Base-by-base conservation (phyloP, 331 rosid species). In the Malus hybrid region DNA sequence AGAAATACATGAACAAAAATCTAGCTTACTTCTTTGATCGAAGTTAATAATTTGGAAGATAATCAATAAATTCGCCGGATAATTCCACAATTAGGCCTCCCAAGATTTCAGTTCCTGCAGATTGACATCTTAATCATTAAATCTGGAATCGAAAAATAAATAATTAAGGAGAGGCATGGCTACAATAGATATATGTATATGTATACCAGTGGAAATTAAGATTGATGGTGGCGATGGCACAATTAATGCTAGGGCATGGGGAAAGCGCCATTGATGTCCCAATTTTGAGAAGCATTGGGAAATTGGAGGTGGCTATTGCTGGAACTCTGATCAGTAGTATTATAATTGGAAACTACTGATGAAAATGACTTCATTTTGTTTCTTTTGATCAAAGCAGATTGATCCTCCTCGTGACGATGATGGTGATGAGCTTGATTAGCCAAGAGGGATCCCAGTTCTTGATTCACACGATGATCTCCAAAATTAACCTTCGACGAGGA, bases 241-340 rank as follows among this genome's bases (percentile, higher is more conserved):
- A 84, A 74, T 64, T 32, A 18, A 87, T 78, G 75, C 71, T 84
- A 64, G 93, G 84, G 64, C 89, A 82, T 29, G 74, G 63, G 72
- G 71, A 70, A 42, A 83, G 56, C 53, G 57, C 42, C 57, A 55
- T 82, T 87, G 73, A 72, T 75, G 65, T 87, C 92, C 97, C 92
- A 92, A 86, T 87, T 86, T 34, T 86, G 87, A 64, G 88, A 70
- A n/a, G 79, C 77, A 86, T 84, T 89, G 15, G 90, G 70, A 78
- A 83, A 79, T 44, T 76, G 81, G 74, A 32, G 60, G 70, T 61
- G 64, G 28, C 72, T 70, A 61, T 60, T 55, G 12, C 63, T 20
- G 12, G 70, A 73, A 46, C 30, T 81, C 73, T 75, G 66, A 62
- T 62, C 66, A 3, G 39, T 58, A 58, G 15, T 58, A 62, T 26